Percentiles rank a stretch among this genome's conserved stretches.
Evolutionary conservation across 257 asterid genomes (phyloP).

Genomic region (Solanum infundibuliforme): DNA sequence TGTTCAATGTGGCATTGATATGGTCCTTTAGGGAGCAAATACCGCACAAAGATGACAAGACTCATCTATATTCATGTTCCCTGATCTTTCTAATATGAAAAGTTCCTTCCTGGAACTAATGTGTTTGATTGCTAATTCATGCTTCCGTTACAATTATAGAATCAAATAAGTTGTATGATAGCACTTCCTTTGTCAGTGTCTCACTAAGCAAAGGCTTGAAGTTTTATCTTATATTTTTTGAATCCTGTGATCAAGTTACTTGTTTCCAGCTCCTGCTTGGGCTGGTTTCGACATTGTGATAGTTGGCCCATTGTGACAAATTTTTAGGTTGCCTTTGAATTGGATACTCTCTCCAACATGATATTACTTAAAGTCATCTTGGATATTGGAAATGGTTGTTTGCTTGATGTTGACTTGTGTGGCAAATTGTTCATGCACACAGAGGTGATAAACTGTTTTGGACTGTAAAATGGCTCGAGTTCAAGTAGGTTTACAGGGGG

Average conservation of each 20-base stretch:
- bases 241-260: not conserved
- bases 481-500: not conserved
- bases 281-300: not conserved
- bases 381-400: not conserved
- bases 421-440: not conserved
- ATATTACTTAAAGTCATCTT: not conserved
- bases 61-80: not conserved
- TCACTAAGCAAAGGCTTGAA: not conserved
- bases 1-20: not conserved
- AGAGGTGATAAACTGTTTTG: not conserved
- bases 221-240: not conserved
- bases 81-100: not conserved
- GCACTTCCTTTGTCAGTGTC: not conserved
- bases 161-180: not conserved
- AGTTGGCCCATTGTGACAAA: not conserved
- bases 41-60: not conserved
- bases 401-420: not conserved
- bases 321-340: not conserved
- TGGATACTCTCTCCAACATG: not conserved
- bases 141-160: not conserved
- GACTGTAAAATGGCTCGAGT: not conserved
- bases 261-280: constrained; percentile 48
- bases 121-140: not conserved
- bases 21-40: not conserved
- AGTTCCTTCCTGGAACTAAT: not conserved